phyloP scores from a whole-genome alignment of 2,329 filamentous ascomycete genomes.

The Aspergillus jensenii region DNA sequence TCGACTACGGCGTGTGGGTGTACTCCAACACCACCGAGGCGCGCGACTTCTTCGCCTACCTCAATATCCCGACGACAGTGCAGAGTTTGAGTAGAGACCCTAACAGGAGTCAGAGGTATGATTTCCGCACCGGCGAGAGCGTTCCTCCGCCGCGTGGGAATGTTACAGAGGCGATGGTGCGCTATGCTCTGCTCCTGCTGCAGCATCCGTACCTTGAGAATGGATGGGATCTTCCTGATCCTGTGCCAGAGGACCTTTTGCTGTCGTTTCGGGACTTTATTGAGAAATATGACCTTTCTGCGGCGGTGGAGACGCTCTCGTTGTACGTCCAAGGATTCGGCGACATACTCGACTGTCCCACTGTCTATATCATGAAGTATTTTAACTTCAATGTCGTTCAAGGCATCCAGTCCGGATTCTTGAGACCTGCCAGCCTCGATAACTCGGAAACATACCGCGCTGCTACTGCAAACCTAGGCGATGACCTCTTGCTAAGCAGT shows the following conservation, averaged over 20 bases:
- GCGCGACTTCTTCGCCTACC: slow-evolving; percentile 23
- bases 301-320: slow-evolving; percentile 19
- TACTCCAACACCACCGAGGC: slow-evolving; percentile 23
- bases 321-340: slow-evolving; percentile 19
- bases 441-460: slow-evolving; percentile 42
- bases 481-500: slow-evolving; percentile 37
- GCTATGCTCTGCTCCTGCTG: slow-evolving; percentile 16
- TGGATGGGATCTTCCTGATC: slow-evolving; percentile 27
- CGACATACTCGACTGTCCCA: slow-evolving; percentile 20
- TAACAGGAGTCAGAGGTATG: slow-evolving; percentile 1
- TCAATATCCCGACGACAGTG: slow-evolving; percentile 16
- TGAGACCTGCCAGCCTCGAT: slow-evolving; percentile 37
- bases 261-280: slow-evolving; percentile 31
- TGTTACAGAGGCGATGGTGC: slow-evolving; percentile 8
- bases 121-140: slow-evolving; percentile 24
- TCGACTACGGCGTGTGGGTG: slow-evolving; percentile 32
- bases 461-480: slow-evolving; percentile 28
- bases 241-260: slow-evolving; percentile 30
- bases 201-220: slow-evolving; percentile 26
- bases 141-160: slow-evolving; percentile 15
- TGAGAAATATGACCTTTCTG: slow-evolving; percentile 23
- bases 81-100: not conserved
- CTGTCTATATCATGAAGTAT: slow-evolving; percentile 25
- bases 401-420: slow-evolving; percentile 29
- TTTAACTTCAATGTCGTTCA: slow-evolving; percentile 32